Conservation (phyloP, 371 early-diverging fungal species). For the Rhizopus delemar region DNA sequence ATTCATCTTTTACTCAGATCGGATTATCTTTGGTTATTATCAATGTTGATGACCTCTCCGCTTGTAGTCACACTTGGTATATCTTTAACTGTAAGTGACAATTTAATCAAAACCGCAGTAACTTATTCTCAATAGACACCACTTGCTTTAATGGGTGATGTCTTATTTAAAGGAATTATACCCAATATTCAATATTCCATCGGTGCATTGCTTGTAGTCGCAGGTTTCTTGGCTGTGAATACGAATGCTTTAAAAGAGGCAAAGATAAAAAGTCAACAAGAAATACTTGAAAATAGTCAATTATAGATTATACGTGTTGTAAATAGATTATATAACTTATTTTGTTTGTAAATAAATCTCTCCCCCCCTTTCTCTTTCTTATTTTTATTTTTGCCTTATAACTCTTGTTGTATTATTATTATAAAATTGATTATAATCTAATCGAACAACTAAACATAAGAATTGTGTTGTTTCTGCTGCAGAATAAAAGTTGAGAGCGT, state of each 20-base stretch:
- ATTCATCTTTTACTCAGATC: slow-evolving; percentile 38
- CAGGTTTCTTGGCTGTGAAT: slow-evolving; percentile 66
- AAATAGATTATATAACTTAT: not conserved
- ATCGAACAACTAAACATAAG: slow-evolving; percentile 71
- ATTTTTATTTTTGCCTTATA: not conserved
- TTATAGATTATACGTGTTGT: not conserved
- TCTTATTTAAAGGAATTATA: slow-evolving; percentile 58
- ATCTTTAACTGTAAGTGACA: slow-evolving; percentile 58
- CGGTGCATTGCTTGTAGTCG: slow-evolving; percentile 65
- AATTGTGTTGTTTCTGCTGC: slow-evolving; percentile 75
- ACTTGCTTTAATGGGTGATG: slow-evolving; percentile 69
- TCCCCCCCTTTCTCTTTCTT: not conserved
- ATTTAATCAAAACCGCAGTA: not conserved
- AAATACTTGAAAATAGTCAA: not conserved
- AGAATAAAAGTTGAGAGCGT: slow-evolving; percentile 75
- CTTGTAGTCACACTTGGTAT: slow-evolving; percentile 74
- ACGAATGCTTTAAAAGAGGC: slow-evolving; percentile 34
- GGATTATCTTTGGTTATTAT: slow-evolving; percentile 75
- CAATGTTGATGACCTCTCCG: slow-evolving; percentile 79
- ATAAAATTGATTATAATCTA: slow-evolving; percentile 75
- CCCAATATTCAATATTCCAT: slow-evolving; percentile 56
- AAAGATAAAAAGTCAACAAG: slow-evolving; percentile 11
- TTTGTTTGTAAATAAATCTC: slow-evolving; percentile 1
- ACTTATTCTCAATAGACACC: slow-evolving; percentile 49
- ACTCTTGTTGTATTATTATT: not conserved